phyloP scores from a whole-genome alignment of 495 filamentous ascomycete species.

The Hypoxylon perforatum region DNA sequence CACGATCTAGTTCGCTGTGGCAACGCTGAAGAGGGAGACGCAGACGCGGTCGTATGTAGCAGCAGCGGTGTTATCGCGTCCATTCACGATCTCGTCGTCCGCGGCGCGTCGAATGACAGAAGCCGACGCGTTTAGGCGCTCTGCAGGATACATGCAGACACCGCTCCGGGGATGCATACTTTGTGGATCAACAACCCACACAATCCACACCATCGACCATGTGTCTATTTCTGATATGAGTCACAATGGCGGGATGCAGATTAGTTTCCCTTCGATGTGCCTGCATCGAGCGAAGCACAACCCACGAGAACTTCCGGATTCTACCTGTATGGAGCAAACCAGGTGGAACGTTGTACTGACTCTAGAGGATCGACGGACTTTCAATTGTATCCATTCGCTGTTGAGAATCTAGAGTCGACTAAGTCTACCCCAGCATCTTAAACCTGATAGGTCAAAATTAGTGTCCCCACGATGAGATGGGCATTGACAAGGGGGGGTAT shows the following conservation, averaged over 20 bases:
- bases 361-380: slow-evolving; percentile 20
- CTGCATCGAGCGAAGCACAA: slow-evolving; percentile 20
- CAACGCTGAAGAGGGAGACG: slow-evolving; percentile 10
- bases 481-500: too few species aligned
- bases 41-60: slow-evolving; percentile 41
- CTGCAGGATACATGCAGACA: slow-evolving; percentile 29
- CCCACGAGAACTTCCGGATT: slow-evolving; percentile 10
- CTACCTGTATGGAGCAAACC: neutral
- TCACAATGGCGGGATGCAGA: slow-evolving; percentile 37
- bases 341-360: slow-evolving; percentile 30
- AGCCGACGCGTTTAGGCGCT: slow-evolving; percentile 16
- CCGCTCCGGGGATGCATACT: slow-evolving; percentile 26
- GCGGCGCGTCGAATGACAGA: slow-evolving; percentile 36
- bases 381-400: slow-evolving; percentile 27
- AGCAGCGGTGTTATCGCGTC: slow-evolving; percentile 36
- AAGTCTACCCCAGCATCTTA: slow-evolving; percentile 14
- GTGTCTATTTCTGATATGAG: slow-evolving; percentile 42
- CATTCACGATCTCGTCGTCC: slow-evolving; percentile 32
- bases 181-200: slow-evolving; percentile 23
- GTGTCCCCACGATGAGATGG: slow-evolving; percentile 12
- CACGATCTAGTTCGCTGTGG: slow-evolving; percentile 42
- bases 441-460: slow-evolving; percentile 27
- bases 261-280: slow-evolving; percentile 18
- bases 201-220: slow-evolving; percentile 36
- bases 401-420: slow-evolving; percentile 21